phyloP scores from a whole-genome alignment of 805 yeast species.

The Kluyveromyces starmeri region DNA sequence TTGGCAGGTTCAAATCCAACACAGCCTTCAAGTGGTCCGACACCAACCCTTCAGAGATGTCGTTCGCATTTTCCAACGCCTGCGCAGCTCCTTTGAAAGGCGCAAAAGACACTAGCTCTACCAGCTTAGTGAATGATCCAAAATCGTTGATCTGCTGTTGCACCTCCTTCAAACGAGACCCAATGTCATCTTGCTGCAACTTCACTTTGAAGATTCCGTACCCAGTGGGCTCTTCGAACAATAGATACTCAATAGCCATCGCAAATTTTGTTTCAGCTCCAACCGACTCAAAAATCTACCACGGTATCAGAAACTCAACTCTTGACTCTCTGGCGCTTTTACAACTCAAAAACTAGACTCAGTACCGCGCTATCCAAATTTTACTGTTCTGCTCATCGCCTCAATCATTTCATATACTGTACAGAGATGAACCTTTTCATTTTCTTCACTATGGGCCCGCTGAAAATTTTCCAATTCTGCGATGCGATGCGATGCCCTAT shows the following conservation, averaged over 20 bases:
- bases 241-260: constrained; percentile 81
- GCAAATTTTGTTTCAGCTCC: no score
- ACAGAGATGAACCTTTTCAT: no score
- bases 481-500: no score
- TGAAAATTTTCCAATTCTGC: no score
- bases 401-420: no score
- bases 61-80: constrained; percentile 97
- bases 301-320: no score
- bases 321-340: no score
- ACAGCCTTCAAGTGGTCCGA: constrained; percentile 86
- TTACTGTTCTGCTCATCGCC: no score
- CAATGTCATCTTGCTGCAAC: constrained; percentile 89
- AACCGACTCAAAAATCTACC: no score
- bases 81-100: constrained; percentile 99
- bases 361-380: no score
- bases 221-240: constrained; percentile 98
- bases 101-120: constrained; percentile 89
- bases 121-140: constrained; percentile 79
- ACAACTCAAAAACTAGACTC: no score
- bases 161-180: constrained; percentile 86
- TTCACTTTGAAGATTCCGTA: constrained; percentile 93
- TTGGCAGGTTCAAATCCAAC: constrained; percentile 85
- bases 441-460: no score
- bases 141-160: constrained; percentile 85
- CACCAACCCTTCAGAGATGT: constrained; percentile 93